Evolutionary conservation across 768 basidiomycete species (phyloP), one percentile per base, ranked within the genome.

Genomic region (Sporobolomyces phaffii): DNA sequence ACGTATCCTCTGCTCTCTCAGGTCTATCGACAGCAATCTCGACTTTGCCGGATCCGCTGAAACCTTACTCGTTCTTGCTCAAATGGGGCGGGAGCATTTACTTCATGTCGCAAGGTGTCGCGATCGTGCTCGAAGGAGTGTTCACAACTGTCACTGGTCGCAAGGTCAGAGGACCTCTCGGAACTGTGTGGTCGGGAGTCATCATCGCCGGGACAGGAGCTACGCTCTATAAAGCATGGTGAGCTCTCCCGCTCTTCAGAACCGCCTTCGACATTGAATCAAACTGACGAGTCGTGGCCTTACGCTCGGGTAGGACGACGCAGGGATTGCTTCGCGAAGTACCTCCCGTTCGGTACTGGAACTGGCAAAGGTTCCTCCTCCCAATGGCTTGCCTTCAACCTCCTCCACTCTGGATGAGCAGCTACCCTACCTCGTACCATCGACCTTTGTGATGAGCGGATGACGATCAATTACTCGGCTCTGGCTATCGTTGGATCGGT

Each of bases 91-190:
- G 68, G 17, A 33, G 26, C 3, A 38, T 64, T 53, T 69, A 69
- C 59, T 69, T 69, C 53, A 64, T 69, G 59, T 34, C 59, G 0
- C 68, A 69, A 43, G 68, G 62, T 5, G 33, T 64, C 38, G 68
- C 40, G 2, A 61, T 69, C 58, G 47, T 69, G 10, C 59, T 64
- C 59, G 68, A 69, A 28, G 68, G 68, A 11, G 20, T 43, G 0
- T 69, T 56, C 17, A 41, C 52, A 41, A 51, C 51, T 1, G 0
- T 64, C 1, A 64, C 59, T 0, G 43, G 53, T 11, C 26, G 28
- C 28, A 64, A 33, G 34, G 48, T 57, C 0, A 13, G 53, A 20
- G 68, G 68, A 4, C 52, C 45, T 31, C 14, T 38, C 0, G 68
- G 62, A 7, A 36, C 34, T 24, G 20, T 50, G 15, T 69, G 68